Base-by-base conservation (phyloP, 139 green algal genomes). In the Micractinium conductrix region DNA sequence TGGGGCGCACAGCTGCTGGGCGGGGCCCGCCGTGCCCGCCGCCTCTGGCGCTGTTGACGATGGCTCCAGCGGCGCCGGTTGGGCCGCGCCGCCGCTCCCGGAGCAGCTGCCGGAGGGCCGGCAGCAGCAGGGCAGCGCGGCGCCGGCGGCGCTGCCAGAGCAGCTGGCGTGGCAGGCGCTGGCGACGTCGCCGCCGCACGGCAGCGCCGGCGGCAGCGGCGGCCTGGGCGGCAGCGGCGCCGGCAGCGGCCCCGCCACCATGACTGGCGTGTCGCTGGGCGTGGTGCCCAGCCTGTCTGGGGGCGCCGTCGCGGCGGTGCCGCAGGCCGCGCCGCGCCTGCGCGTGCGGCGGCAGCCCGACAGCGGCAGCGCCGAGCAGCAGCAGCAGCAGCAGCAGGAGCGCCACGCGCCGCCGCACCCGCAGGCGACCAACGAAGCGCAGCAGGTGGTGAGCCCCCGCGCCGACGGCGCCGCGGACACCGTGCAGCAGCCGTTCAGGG, bases 221-320 rank as follows among this genome's bases (percentile, higher is more conserved):
- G n/a, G n/a, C n/a, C n/a, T n/a, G n/a, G n/a, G n/a, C n/a, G 74
- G 50, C 50, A 81, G 50, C 37, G 74, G 74, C 50, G 50, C 9
- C 0, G 74, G 74, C 48, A 81, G 50, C 1, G 74, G 35, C 35
- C 50, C 35, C 37, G 74, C 50, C 50, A 70, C 74, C 1, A 19
- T 50, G 28, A 81, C 50, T 2, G 35, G 50, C 4, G 21, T 69
- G n/a, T 28, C 35, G 19, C 50, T 65, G 0, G 73, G 40, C 1
- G 73, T 63, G 10, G 72, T 43, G 43, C 45, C 45, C 45, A 44
- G n/a, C 33, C n/a, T 79, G 73, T 58, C 70, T 28, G 40, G 26
- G 24, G 26, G 26, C 2, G 70, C 40, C n/a, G 14, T 1, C 4
- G 37, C 37, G 42, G 38, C 42, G 3, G n/a, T 12, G 9, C 12